Base-by-base conservation (phyloP, 371 early-diverging fungal genomes). In the Mortierella sp. region DNA sequence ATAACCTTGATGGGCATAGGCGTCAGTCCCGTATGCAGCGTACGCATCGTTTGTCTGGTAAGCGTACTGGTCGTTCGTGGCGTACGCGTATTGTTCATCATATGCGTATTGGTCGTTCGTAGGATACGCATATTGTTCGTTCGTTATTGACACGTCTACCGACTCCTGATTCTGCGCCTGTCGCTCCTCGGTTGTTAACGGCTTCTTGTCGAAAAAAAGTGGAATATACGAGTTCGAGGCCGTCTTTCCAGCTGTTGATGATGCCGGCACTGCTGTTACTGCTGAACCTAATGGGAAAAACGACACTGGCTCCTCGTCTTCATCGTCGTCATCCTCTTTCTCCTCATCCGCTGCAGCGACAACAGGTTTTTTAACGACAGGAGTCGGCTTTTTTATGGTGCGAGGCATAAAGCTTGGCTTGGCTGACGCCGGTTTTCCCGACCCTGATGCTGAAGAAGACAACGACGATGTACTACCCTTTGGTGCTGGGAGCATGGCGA, bases 401-500 rank as follows among this genome's bases (percentile, higher is more conserved):
- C 76, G 75, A 1, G 87, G 75, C 72, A 86, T 76, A 40, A 86
- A 83, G 55, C 78, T 74, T 36, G 86, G 48, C 48, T 86, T 72
- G 10, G 64, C 69, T 36, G 73, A 15, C 7, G 61, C 67, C 33
- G 68, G 38, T 4, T 55, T 66, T 16, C 58, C 52, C 43, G 68
- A 13, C 41, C 59, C 40, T 45, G 63, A 64, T 57, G 67, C 33
- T 40, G 63, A 64, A 58, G 67, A 40, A 28, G 41, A 41, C 21
- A 60, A 21, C 43, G 65, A 63, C 50, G 66, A 3, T 10, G 53
- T n/a, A 24, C 63, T 58, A 63, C 83, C 77, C 71, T 86, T 87
- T 19, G 87, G 87, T 33, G 87, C 84, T 11, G 87, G 87, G 0
- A 87, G 73, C 60, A 87, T 82, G 40, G 77, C 84, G 10, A 84